Conservation (phyloP, 805 yeast genomes). For the Scheffersomyces amazonensis region DNA sequence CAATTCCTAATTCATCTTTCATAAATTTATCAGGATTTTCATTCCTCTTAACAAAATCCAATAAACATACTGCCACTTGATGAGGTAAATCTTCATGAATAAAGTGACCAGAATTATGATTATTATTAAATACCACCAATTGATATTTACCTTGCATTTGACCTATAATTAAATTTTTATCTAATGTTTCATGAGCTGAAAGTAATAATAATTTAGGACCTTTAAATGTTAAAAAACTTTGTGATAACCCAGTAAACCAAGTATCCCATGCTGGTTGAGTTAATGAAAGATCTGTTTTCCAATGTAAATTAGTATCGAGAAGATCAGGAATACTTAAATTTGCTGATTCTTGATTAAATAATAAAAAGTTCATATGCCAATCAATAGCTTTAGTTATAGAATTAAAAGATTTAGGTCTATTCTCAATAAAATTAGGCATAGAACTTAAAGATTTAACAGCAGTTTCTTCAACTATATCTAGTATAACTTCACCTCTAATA, state of each 20-base stretch:
- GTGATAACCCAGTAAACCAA: constrained; percentile 79
- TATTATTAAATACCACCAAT: constrained; percentile 68
- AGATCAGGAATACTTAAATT: constrained; percentile 74
- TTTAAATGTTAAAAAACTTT: constrained; percentile 37
- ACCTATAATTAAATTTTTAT: constrained; percentile 82
- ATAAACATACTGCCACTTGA: constrained; percentile 56
- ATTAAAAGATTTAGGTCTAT: constrained; percentile 62
- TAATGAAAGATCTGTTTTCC: constrained; percentile 63
- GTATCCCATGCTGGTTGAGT: constrained; percentile 73
- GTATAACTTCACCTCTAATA: constrained; percentile 67
- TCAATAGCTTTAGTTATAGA: constrained; percentile 60
- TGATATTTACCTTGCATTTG: constrained; percentile 99
- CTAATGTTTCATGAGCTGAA: constrained; percentile 88
- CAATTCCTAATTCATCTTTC: constrained; percentile 27
- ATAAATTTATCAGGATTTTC: constrained; percentile 30
- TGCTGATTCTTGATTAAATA: constrained; percentile 64
- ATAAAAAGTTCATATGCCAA: constrained; percentile 68
- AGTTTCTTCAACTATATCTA: constrained; percentile 94
- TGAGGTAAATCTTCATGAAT: constrained; percentile 88
- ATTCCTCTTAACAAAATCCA: constrained; percentile 49
- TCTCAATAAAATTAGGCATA: constrained; percentile 64
- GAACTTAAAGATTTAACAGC: constrained; percentile 67
- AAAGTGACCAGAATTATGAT: constrained; percentile 70
- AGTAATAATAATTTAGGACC: constrained; percentile 68
- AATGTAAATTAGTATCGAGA: constrained; percentile 36